Evolutionary conservation across 1,284 basidiomycete genomes (phyloP).

Genomic region (Meripilus lineatus): DNA sequence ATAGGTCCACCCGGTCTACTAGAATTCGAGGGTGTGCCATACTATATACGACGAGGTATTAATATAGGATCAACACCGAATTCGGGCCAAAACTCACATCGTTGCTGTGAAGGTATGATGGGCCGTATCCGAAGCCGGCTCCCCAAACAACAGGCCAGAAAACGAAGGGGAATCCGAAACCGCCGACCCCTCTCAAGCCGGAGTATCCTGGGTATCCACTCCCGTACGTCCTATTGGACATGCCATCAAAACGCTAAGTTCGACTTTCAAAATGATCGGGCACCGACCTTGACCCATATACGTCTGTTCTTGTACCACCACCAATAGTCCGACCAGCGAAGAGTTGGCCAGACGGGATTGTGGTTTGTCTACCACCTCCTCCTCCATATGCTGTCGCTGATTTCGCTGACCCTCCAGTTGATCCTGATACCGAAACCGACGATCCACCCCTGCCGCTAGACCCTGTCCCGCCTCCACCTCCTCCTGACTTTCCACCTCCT

Average conservation of each 20-base stretch:
- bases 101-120: conserved; percentile 37
- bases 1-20: conserved; percentile 56
- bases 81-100: conserved; percentile 36
- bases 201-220: conserved; percentile 45
- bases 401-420: conserved; percentile 19
- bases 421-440: conserved; percentile 23
- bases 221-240: conserved; percentile 44
- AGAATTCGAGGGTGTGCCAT: conserved; percentile 45
- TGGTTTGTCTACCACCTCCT: conserved; percentile 30
- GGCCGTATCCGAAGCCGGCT: conserved; percentile 27
- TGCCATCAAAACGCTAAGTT: not conserved
- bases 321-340: conserved; percentile 40
- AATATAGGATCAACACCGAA: not conserved
- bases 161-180: conserved; percentile 47
- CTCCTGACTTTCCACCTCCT: conserved; percentile 19
- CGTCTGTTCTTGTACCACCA: conserved; percentile 33
- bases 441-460: conserved; percentile 5
- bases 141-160: conserved; percentile 60
- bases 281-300: conserved; percentile 37
- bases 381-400: conserved; percentile 32
- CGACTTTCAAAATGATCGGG: not conserved
- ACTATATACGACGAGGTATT: conserved; percentile 34
- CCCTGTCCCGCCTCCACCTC: conserved; percentile 20
- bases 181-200: conserved; percentile 36
- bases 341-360: conserved; percentile 35